These are phyloP conservation scores for Phytopythium delawarense DNA, from an alignment of 352 stramenopile genomes.

Conservation along the genomic window DNA sequence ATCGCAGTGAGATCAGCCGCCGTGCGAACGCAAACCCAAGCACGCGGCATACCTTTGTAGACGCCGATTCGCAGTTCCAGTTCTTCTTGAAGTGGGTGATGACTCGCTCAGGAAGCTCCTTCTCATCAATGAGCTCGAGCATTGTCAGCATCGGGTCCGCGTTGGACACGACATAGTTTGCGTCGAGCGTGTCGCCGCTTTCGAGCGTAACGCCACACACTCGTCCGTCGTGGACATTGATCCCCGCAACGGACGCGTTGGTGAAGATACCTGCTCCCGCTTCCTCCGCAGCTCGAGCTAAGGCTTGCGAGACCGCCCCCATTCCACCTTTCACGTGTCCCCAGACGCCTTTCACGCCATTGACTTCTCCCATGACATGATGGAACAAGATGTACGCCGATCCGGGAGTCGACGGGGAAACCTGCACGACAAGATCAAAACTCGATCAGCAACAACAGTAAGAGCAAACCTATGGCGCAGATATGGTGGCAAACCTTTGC, in stretches of 20 bases:
- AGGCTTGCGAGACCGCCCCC: slow-evolving; percentile 70
- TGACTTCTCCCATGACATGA: slow-evolving; percentile 91
- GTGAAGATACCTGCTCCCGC: slow-evolving; percentile 75
- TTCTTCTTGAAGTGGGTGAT: slow-evolving; percentile 72
- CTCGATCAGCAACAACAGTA: background rate
- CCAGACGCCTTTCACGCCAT: slow-evolving; percentile 86
- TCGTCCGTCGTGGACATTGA: slow-evolving; percentile 40
- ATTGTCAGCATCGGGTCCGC: slow-evolving; percentile 80
- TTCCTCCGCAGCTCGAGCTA: slow-evolving; percentile 53
- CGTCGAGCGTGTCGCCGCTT: slow-evolving; percentile 45
- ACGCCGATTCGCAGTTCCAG: slow-evolving; percentile 78
- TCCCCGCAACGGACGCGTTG: slow-evolving; percentile 54
- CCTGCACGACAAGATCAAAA: slow-evolving; percentile 17
- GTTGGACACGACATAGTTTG: slow-evolving; percentile 74
- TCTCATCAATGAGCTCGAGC: slow-evolving; percentile 67
- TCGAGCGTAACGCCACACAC: slow-evolving; percentile 63
- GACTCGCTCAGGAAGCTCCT: slow-evolving; percentile 46
- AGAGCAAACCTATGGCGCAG: background rate
- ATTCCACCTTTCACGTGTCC: slow-evolving; percentile 89
- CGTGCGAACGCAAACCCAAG: background rate
- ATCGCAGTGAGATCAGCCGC: background rate
- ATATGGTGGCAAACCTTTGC: slow-evolving; percentile 47
- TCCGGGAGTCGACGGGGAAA: slow-evolving; percentile 78
- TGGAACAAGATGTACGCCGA: slow-evolving; percentile 91
- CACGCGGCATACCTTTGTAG: slow-evolving; percentile 52